Base-by-base conservation (phyloP, 345 rosid species). In the Populus simonii region DNA sequence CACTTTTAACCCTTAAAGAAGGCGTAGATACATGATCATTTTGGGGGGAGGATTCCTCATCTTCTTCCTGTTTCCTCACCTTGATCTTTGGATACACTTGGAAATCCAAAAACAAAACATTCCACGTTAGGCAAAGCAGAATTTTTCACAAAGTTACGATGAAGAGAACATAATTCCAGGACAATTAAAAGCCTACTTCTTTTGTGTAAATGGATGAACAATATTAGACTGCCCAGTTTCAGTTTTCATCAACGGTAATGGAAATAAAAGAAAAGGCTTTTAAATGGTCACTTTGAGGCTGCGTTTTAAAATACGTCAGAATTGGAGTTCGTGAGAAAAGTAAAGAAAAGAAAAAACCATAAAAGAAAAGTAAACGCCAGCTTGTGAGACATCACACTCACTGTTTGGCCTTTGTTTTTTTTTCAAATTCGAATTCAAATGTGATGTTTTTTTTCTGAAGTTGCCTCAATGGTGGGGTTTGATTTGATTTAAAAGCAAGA, bases 61-160 rank as follows among this genome's bases (percentile, higher is more conserved):
- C 75, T 33, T 78, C 59, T 31, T 79, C 76, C 72, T 74, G 59
- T 51, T 70, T 57, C 47, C 76, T 76, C n/a, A 83, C 83, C 77
- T 43, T 80, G 35, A 85, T 77, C 59, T 62, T 79, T 74, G 85
- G 83, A 17, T 83, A 79, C 88, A 86, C 88, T 83, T 70, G 29
- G 70, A 71, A 76, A 68, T 75, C 38, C 69, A 59, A 70, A 70
- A 73, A 41, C 8, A 47, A 66, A 8, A 59, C 73, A 38, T 38
- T 38, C 41, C 41, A 38, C 41, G 41, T 38, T 38, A 38, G 41
- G 41, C 8, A 7, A 38, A 38, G 41, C 41, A 38, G 41, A 8
- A 38, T 38, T 38, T 38, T 38, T 38, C 41, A 38, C 41, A 38
- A 66, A 57, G 31, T 8, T 9, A 9, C 16, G 13, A 47, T 1